Base-by-base conservation (phyloP, 108 stramenopile genomes). In the Cyclotella sp. region DNA sequence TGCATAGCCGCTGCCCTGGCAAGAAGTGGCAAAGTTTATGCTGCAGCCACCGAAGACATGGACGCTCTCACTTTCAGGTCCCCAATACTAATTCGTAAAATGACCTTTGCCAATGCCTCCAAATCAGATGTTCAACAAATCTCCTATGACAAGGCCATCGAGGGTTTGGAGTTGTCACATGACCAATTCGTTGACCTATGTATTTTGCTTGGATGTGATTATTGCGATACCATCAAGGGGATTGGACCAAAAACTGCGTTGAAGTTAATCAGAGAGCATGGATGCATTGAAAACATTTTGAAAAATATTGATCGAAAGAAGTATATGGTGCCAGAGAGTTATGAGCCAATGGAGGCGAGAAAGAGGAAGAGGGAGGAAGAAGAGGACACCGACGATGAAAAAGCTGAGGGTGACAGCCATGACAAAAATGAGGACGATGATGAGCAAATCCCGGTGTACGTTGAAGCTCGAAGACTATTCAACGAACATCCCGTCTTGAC, bases 41-140 rank as follows among this genome's bases (percentile, higher is more conserved):
- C 97, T n/a, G 91, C 94, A 16, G 98, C 90, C 15, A 99, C 99
- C 9, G 99, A 99, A 82, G 99, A 99, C 86, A 98, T 98, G 98
- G 99, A 99, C 76, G 97, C 97, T 19, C 82, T 99, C 77, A 98
- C 97, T 21, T 99, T 99, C 81, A 78, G 77, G 1, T 93, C 97
- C 0, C 98, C 99, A 16, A 79, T 97, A 16, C 78, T 97, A 39
- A 65, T 99, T 0, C 84, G 97, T 9, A 98, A 96, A 82, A 90
- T 95, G 91, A 97, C 93, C 18, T 97, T 97, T 88, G 91, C 96
- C 51, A 90, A 87, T 66, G 82, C 82, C 15, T 70, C 69, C 49
- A 91, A 94, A 43, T 40, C 77, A 12, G 87, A 85, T 28, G 79
- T 97, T 0, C 91, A 97, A 68, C 88, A 92, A 54, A 94, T 99